Conservation (phyloP, 1,284 basidiomycete species). For the Leccinum pachyderme region DNA sequence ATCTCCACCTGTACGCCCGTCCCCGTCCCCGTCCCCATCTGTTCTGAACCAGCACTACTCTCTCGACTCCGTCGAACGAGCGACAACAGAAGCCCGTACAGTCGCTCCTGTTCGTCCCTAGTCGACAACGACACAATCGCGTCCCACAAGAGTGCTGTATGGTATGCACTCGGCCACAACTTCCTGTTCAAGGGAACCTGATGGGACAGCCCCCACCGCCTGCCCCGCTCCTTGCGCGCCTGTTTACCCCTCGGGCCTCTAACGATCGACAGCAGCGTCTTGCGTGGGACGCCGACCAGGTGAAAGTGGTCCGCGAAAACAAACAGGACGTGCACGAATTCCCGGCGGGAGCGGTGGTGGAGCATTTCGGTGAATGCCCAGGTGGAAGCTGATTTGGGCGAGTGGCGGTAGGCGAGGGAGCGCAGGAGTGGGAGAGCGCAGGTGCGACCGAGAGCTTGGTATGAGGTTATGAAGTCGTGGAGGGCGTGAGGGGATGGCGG, state of each 20-base stretch:
- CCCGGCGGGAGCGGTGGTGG: constrained; percentile 25
- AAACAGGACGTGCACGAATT: constrained; percentile 21
- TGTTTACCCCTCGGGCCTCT: constrained; percentile 12
- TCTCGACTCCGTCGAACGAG: constrained; percentile 18
- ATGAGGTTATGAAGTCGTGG: constrained; percentile 24
- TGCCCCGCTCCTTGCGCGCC: constrained; percentile 2
- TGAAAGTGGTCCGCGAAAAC: constrained; percentile 37
- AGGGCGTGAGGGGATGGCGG: constrained; percentile 25
- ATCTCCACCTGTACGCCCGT: constrained; percentile 9
- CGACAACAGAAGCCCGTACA: constrained; percentile 33
- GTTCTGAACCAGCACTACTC: not conserved
- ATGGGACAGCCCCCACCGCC: not conserved
- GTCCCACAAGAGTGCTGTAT: constrained; percentile 41
- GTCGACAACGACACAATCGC: constrained; percentile 21
- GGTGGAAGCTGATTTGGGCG: constrained; percentile 23
- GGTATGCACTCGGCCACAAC: constrained; percentile 33
- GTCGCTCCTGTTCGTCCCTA: constrained; percentile 10
- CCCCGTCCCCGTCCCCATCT: not conserved
- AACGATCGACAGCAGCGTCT: constrained; percentile 18
- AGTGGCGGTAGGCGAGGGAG: constrained; percentile 23
- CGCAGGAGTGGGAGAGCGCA: constrained; percentile 24
- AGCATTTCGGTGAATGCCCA: constrained; percentile 42
- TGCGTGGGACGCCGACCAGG: constrained; percentile 35
- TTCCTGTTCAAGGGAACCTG: constrained; percentile 16
- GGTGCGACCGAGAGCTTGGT: constrained; percentile 23